Percentiles rank a stretch among this genome's conserved stretches.
These are phyloP conservation scores for Canariomyces notabilis DNA, from an alignment of 2,329 filamentous ascomycete species.

Conservation along the genomic window DNA sequence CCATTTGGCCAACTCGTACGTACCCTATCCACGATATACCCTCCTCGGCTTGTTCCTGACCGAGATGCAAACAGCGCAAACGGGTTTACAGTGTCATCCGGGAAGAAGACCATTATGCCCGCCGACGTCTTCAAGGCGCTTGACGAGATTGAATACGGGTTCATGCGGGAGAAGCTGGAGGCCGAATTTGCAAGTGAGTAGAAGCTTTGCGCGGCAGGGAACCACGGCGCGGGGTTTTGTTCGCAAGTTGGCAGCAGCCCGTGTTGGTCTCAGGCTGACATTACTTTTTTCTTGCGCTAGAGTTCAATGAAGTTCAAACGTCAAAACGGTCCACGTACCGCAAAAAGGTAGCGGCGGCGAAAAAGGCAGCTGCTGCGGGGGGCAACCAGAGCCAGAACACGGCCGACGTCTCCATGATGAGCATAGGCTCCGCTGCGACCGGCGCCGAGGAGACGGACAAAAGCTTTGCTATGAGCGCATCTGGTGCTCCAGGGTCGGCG, in stretches of 20 bases:
- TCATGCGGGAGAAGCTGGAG: conserved; percentile 63
- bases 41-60: conserved; percentile 1
- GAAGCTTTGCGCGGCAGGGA: no score
- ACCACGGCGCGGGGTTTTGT: no score
- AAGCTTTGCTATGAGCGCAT: conserved; percentile 1
- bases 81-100: conserved; percentile 59
- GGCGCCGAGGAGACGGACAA: conserved; percentile 12
- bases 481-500: not conserved
- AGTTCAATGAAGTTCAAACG: conserved; percentile 68
- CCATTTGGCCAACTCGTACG: conserved; percentile 70
- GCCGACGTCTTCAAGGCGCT: conserved; percentile 72
- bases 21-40: conserved; percentile 17
- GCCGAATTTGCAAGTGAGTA: conserved; percentile 71
- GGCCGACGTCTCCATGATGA: conserved; percentile 29
- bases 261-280: no score
- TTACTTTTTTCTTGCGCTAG: conserved; percentile 34
- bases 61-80: conserved; percentile 53
- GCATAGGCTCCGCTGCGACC: conserved; percentile 31
- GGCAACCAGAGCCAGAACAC: conserved; percentile 13
- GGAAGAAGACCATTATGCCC: conserved; percentile 74
- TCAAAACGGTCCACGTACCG: conserved; percentile 71
- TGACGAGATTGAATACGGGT: conserved; percentile 72
- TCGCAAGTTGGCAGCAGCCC: no score
- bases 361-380: conserved; percentile 36
- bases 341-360: conserved; percentile 63